Evolutionary conservation across 164 flowering plant genomes (phyloP), one percentile per base, ranked within the genome.

Genomic region (Vitis rupestris): DNA sequence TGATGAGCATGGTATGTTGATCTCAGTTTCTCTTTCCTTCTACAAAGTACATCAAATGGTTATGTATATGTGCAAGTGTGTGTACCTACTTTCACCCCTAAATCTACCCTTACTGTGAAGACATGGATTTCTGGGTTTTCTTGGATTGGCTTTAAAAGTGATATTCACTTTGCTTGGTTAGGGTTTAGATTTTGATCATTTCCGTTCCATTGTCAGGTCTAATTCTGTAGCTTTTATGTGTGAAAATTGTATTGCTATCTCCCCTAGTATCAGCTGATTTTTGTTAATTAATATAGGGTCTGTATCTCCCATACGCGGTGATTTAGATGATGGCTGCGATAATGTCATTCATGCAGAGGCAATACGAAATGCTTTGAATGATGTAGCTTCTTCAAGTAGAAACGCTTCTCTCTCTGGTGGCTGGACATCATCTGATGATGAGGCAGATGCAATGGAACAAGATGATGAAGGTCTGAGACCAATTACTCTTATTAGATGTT

Each of bases 381-480:
- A 87, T 78, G 87, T 84, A 60, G 90, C 90, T 70, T 85, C 99
- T 61, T 90, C 98, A 14, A 88, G 96, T 76, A 71, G 73, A 51
- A 77, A 77, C 16, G 66, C 54, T 15, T 11, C 70, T n/a, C 68
- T 47, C 61, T 73, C 80, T 50, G 79, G 84, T 63, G 97, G 89
- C 65, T 96, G 99, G 98, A 84, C 92, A 74, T 87, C 98, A 44
- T 90, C 97, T 47, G 99, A 96, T 15, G 99, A 96, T 77, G 99
- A 93, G 79, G 89, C 78, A 63, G 97, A 96, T 76, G 78, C 79
- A 53, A 90, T 89, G 93, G 97, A 90, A 49, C 84, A 84, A 75
- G 95, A 87, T 76, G 90, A 81, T 70, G 94, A 87, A 83, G 90
- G 90, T 74, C 48, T 80, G 44, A 37, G 44, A 37, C 44, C 44